Evolutionary conservation across 2,329 filamentous ascomycete genomes (phyloP).

Genomic region (Apiospora saccharicola): DNA sequence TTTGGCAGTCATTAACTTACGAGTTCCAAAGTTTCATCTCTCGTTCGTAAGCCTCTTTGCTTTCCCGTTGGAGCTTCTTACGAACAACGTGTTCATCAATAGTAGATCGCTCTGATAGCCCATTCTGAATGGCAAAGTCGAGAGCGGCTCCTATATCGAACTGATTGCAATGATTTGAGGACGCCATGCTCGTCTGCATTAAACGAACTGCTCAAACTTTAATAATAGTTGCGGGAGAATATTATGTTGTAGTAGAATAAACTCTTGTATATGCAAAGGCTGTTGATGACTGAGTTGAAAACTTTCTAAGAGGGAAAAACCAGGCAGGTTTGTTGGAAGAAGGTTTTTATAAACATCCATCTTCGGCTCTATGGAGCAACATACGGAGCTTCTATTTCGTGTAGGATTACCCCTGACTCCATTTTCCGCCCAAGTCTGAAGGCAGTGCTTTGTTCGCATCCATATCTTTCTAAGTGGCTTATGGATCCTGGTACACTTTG

Average conservation of each 20-base stretch:
- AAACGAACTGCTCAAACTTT: background rate
- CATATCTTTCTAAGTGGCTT: background rate
- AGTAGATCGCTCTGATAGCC: background rate
- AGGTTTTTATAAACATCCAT: background rate
- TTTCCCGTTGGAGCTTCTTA: background rate
- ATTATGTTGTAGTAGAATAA: background rate
- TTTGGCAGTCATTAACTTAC: background rate
- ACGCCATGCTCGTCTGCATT: background rate
- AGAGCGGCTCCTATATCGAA: background rate
- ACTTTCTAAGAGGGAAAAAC: background rate
- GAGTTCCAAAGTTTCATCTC: background rate
- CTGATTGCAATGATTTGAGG: background rate
- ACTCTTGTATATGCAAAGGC: background rate
- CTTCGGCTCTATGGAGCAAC: background rate
- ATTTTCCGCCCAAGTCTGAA: conserved; percentile 1
- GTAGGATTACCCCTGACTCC: background rate
- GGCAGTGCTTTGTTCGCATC: background rate
- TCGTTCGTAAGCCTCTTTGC: background rate
- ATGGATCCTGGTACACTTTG: background rate
- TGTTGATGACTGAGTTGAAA: background rate
- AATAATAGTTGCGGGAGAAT: background rate
- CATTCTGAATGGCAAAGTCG: background rate
- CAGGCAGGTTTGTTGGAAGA: background rate
- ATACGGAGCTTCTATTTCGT: background rate
- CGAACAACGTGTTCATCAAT: background rate